A percentile compares a stretch with the other conserved stretches of the same genome.
Evolutionary conservation across 129 eudicot genomes (phyloP).

Genomic region (Flaveria trinervia): DNA sequence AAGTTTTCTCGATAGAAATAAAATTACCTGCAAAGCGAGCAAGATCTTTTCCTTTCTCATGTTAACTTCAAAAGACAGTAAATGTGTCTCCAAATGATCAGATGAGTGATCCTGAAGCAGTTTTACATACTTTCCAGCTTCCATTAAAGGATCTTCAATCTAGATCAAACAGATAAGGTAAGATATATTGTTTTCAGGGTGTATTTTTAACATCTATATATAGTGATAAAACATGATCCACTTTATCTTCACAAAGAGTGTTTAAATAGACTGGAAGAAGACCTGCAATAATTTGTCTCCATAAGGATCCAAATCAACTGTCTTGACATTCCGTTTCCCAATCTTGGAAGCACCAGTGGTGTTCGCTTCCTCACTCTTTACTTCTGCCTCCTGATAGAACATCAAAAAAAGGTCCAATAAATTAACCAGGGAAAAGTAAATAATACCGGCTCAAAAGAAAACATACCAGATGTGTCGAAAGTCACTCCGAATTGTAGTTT

Average conservation of each 20-base stretch:
- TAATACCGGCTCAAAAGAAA: neutral
- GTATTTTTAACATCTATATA: neutral
- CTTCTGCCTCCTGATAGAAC: slow-evolving; percentile 82
- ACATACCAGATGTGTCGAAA: neutral
- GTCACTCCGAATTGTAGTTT: neutral
- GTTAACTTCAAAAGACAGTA: slow-evolving; percentile 89
- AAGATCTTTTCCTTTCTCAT: slow-evolving; percentile 86
- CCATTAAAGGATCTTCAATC: slow-evolving; percentile 90
- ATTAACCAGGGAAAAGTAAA: neutral
- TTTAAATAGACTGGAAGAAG: neutral
- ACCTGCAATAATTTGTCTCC: slow-evolving; percentile 95
- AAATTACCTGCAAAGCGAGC: slow-evolving; percentile 84
- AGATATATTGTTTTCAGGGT: neutral
- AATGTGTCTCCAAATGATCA: slow-evolving; percentile 78
- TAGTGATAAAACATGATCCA: neutral
- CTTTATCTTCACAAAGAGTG: neutral
- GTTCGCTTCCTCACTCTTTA: slow-evolving; percentile 70
- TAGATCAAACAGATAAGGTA: slow-evolving; percentile 29
- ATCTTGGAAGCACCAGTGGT: slow-evolving; percentile 61
- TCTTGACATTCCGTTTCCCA: slow-evolving; percentile 70
- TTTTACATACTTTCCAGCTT: slow-evolving; percentile 86
- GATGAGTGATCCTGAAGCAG: slow-evolving; percentile 87
- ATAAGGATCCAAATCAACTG: slow-evolving; percentile 88
- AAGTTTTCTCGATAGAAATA: neutral
- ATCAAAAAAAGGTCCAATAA: neutral